These are phyloP conservation scores for Calonectria crousiana DNA, from an alignment of 2,329 filamentous ascomycete species.

Conservation along the genomic window DNA sequence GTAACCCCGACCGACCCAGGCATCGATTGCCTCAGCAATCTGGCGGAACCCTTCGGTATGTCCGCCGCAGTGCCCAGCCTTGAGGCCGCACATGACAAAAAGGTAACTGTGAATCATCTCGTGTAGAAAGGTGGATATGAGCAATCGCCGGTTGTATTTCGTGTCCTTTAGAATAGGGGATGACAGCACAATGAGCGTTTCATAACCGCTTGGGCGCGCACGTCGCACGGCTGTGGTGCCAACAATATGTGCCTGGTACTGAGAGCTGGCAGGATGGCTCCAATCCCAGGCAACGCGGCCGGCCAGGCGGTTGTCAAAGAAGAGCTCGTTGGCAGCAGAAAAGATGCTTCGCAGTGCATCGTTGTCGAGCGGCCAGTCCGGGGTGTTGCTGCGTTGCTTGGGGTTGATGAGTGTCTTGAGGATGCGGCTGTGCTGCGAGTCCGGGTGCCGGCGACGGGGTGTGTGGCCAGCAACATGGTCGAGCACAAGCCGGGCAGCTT, in stretches of 20 bases:
- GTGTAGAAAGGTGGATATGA: conserved; percentile 75
- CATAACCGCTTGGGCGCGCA: conserved; percentile 63
- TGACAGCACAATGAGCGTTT: conserved; percentile 73
- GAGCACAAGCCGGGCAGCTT: conserved; percentile 63
- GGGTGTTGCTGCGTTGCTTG: conserved; percentile 51
- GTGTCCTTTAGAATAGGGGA: conserved; percentile 67
- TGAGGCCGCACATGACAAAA: conserved; percentile 72
- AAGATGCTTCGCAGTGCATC: conserved; percentile 69
- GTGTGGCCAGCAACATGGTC: conserved; percentile 58
- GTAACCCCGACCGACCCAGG: conserved; percentile 68
- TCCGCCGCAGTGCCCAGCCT: conserved; percentile 66
- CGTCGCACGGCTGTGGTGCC: conserved; percentile 72
- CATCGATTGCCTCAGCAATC: conserved; percentile 71
- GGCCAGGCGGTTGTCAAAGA: conserved; percentile 68
- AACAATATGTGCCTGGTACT: conserved; percentile 68
- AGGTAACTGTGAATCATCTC: conserved; percentile 77
- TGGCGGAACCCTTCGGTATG: conserved; percentile 71
- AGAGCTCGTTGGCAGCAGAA: conserved; percentile 71
- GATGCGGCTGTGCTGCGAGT: conserved; percentile 69
- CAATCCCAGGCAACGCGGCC: conserved; percentile 73
- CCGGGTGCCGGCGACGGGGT: conserved; percentile 56
- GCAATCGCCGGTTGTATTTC: conserved; percentile 69
- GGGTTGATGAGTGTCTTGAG: conserved; percentile 68
- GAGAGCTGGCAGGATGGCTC: conserved; percentile 62
- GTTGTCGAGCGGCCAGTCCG: conserved; percentile 68